A percentile compares a stretch with the other conserved stretches of the same genome.
phyloP scores from a whole-genome alignment of 2,329 filamentous ascomycete species.

The Trichoderma semiorbis region DNA sequence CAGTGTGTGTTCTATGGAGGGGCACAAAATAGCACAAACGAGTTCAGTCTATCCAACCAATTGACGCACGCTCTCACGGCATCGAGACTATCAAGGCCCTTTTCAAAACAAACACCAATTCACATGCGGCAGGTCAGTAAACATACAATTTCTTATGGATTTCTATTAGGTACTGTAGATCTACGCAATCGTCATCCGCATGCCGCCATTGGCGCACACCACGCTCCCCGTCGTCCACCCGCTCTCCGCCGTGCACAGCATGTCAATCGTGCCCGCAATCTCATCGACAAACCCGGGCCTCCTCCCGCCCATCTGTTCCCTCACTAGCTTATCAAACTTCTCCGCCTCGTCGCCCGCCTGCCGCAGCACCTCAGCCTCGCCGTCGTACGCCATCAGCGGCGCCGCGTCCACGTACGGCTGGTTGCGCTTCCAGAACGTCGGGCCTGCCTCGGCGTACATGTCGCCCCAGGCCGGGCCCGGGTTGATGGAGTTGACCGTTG shows the following conservation, averaged over 20 bases:
- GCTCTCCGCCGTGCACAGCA: slow-evolving; percentile 64
- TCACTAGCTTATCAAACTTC: slow-evolving; percentile 33
- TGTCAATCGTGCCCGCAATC: slow-evolving; percentile 66
- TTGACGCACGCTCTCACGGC: neutral
- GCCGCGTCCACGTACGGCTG: slow-evolving; percentile 37
- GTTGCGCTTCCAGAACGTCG: slow-evolving; percentile 37
- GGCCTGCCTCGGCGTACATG: slow-evolving; percentile 44
- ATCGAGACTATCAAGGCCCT: neutral
- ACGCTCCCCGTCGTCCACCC: slow-evolving; percentile 69
- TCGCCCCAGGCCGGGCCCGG: slow-evolving; percentile 53
- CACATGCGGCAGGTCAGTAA: neutral
- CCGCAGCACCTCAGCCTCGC: slow-evolving; percentile 31
- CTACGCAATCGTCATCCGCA: slow-evolving; percentile 38
- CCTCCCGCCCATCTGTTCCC: slow-evolving; percentile 33
- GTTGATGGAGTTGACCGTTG: slow-evolving; percentile 57
- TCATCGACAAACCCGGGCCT: slow-evolving; percentile 44
- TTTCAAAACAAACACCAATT: neutral
- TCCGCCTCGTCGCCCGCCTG: slow-evolving; percentile 31
- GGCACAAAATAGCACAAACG: neutral
- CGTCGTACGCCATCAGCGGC: slow-evolving; percentile 34
- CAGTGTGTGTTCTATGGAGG: neutral
- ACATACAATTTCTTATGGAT: neutral
- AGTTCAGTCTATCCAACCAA: neutral
- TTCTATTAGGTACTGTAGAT: neutral
- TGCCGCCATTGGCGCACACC: slow-evolving; percentile 65